Evolutionary conservation across 805 yeast species (phyloP), one percentile per base, ranked within the genome.

Genomic region (Saccharomyces kudriavzevii): DNA sequence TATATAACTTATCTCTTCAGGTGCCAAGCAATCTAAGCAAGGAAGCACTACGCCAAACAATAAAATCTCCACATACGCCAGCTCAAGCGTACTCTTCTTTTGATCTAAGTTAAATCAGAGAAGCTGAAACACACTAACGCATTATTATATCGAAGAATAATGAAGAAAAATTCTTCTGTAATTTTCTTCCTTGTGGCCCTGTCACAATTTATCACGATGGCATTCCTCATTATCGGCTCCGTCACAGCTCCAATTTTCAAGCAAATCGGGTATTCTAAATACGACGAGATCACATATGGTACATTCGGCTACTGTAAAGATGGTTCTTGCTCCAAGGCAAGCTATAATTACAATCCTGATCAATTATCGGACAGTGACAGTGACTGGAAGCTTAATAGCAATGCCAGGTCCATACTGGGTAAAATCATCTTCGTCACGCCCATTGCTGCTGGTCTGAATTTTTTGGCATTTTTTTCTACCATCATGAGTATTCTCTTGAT

Each of bases 291-390:
- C 57, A 70, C 73, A 2, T 87, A 77, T 65, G 94, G 94, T 30
- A 78, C 81, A 1, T 78, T 87, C 63, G 94, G 94, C 2, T 81
- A 77, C 64, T 87, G 94, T 63, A 61, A 65, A 1, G 55, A 59
- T 2, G 56, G 62, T 9, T 24, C 56, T 0, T 83, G 87, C 61
- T 65, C 76, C 17, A 62, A 61, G 6, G 78, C 82, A 1, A 63
- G 73, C 0, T 80, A 78, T 20, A 77, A 80, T 2, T 79, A 80
- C 60, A 47, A 61, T 6, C 76, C 72, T 4, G 68, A 72, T 30
- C 40, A 46, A 1, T 63, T 78, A 29, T 25, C 66, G 9, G 58
- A 68, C 2, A 63, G 66, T 17, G 60, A 64, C 22, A 55, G 68
- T 28, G 73, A 73, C 58, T 84, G 90, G 88, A 63, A 72, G 43